Percentiles rank a stretch among this genome's conserved stretches.
Evolutionary conservation across 1,284 basidiomycete species (phyloP).

Genomic region (Sutorius eximius): DNA sequence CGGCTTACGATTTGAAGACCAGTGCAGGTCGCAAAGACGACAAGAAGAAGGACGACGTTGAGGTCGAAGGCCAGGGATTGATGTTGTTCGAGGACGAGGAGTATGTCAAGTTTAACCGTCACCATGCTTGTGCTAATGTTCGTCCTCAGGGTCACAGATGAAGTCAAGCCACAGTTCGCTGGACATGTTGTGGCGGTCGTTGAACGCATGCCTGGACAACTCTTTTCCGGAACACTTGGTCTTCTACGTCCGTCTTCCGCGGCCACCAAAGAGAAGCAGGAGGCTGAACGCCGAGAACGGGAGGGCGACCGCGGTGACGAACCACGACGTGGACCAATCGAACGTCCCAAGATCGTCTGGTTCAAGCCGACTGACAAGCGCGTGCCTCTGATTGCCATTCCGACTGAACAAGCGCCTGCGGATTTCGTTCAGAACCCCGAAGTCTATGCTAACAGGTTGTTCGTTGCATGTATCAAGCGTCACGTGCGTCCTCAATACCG

Average conservation of each 20-base stretch:
- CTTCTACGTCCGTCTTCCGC: constrained; percentile 95
- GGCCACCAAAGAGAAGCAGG: constrained; percentile 99
- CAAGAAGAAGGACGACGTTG: constrained; percentile 99
- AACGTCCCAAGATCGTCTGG: constrained; percentile 99
- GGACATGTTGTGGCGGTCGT: constrained; percentile 99
- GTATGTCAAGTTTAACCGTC: constrained; percentile 43
- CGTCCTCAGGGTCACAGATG: constrained; percentile 81
- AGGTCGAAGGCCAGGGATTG: constrained; percentile 97
- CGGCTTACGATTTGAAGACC: constrained; percentile 82
- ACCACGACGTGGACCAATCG: constrained; percentile 70
- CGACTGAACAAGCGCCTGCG: constrained; percentile 96
- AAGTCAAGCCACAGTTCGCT: constrained; percentile 92
- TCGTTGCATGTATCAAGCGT: constrained; percentile 98
- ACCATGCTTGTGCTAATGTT: constrained; percentile 9
- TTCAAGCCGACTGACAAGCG: constrained; percentile 99
- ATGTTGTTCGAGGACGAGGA: constrained; percentile 98
- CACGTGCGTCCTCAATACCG: constrained; percentile 53
- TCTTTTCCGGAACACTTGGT: constrained; percentile 97
- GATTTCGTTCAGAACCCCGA: constrained; percentile 97
- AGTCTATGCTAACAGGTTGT: constrained; percentile 86
- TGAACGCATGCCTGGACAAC: constrained; percentile 97
- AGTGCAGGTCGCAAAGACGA: constrained; percentile 85
- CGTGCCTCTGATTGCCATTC: constrained; percentile 97
- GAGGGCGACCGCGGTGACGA: constrained; percentile 89
- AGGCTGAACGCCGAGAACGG: constrained; percentile 94